Conservation (phyloP, 257 asterid species). For the Osmanthus fragrans region DNA sequence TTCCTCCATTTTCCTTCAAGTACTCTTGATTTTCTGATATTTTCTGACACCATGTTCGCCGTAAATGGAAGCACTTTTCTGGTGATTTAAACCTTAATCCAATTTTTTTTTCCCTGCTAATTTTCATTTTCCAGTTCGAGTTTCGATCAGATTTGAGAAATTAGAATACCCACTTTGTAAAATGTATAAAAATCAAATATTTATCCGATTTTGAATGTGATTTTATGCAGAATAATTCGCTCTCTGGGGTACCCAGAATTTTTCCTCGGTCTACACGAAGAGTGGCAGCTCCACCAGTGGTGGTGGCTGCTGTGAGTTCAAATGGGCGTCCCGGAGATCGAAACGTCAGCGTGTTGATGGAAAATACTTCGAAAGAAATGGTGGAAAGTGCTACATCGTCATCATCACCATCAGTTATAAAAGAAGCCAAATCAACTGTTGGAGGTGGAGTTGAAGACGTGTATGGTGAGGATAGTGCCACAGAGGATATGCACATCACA, state of each 20-base stretch:
- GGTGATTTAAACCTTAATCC: slow-evolving; percentile 41
- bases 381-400: slow-evolving; percentile 37
- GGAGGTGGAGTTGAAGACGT: slow-evolving; percentile 76
- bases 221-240: slow-evolving; percentile 60
- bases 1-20: background rate
- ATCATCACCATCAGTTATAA: slow-evolving; percentile 14
- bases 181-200: background rate
- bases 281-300: slow-evolving; percentile 53
- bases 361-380: slow-evolving; percentile 52
- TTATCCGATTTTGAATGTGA: slow-evolving; percentile 14
- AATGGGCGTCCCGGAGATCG: slow-evolving; percentile 74
- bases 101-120: background rate
- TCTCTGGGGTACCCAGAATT: slow-evolving; percentile 60
- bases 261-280: slow-evolving; percentile 51
- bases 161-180: slow-evolving; percentile 17
- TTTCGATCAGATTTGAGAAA: slow-evolving; percentile 21
- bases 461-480: slow-evolving; percentile 84
- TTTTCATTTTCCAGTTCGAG: background rate
- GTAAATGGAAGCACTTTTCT: slow-evolving; percentile 55
- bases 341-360: slow-evolving; percentile 69
- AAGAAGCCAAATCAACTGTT: slow-evolving; percentile 39
- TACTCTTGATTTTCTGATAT: background rate
- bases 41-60: slow-evolving; percentile 62
- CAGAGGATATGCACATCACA: slow-evolving; percentile 68
- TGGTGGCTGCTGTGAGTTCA: slow-evolving; percentile 60